A percentile compares a stretch with the other conserved stretches of the same genome.
phyloP scores from a whole-genome alignment of 805 yeast species.

The Yamadazyma sp. region DNA sequence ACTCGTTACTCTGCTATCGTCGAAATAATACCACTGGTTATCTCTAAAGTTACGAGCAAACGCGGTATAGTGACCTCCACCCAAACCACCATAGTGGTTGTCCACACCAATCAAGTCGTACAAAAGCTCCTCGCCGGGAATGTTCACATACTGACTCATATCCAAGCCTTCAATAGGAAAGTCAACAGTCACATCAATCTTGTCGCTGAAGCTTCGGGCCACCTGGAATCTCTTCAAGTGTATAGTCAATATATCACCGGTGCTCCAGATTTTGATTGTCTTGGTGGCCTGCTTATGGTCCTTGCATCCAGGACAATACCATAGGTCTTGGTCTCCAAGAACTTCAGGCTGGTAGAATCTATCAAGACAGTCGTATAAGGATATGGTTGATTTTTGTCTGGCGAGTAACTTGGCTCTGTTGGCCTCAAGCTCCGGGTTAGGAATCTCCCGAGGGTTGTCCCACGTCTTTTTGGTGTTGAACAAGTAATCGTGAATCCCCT shows the following conservation, averaged over 20 bases:
- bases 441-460: constrained; percentile 42
- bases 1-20: constrained; percentile 74
- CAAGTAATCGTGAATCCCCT: constrained; percentile 46
- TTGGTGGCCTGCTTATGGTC: constrained; percentile 90
- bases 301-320: constrained; percentile 91
- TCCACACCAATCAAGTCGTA: constrained; percentile 93
- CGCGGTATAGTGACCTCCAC: constrained; percentile 97
- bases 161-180: constrained; percentile 87
- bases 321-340: constrained; percentile 81
- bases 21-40: constrained; percentile 82
- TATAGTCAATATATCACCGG: constrained; percentile 86
- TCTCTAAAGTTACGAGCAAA: constrained; percentile 78
- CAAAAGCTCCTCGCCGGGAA: constrained; percentile 35
- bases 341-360: constrained; percentile 80
- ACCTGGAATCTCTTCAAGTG: constrained; percentile 90
- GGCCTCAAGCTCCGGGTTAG: constrained; percentile 56
- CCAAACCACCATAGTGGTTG: constrained; percentile 93
- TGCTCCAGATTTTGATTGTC: constrained; percentile 87
- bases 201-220: constrained; percentile 82
- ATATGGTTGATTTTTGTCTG: constrained; percentile 47
- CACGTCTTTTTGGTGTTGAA: constrained; percentile 60
- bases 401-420: constrained; percentile 34
- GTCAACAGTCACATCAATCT: constrained; percentile 78
- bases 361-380: constrained; percentile 69
- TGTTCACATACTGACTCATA: constrained; percentile 56